Base-by-base conservation (phyloP, 106 monocot genomes). In the Amphibolis antarctica region DNA sequence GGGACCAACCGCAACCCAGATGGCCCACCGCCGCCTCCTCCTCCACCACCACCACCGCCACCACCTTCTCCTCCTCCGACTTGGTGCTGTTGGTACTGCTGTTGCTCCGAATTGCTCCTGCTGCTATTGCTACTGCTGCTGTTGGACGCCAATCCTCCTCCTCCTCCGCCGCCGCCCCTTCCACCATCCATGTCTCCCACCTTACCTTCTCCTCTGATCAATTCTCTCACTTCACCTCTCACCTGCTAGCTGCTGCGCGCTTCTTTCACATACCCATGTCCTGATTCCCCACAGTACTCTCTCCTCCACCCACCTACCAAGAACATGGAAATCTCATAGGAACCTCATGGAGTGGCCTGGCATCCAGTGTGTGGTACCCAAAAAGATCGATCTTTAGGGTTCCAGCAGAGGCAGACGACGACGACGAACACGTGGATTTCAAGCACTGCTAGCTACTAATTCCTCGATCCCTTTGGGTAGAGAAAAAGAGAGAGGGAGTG, bases 61-160 rank as follows among this genome's bases (percentile, higher is more conserved):
- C 30, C 1, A 59, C 73, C 61, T 23, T 67, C 70, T 5, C 73
- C 65, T 19, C 76, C 66, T 9, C 69, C 45, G 3, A n/a, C n/a
- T n/a, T 63, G 66, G n/a, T 76, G 73, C 1, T 74, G 69, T 3
- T 71, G 43, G 21, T 71, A 74, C 1, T 68, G 74, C 45, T 70
- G 72, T 11, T 77, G 80, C 15, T 84, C 77, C 7, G 77, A 77
- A 20, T 74, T 77, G 55, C 75, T 77, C 28, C 72, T 65, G 74
- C 80, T 77, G 57, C 66, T 77, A 53, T 69, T 77, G 64, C 71
- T 79, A 53, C 74, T 84, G 45, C 64, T 65, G 55, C 74, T 80
- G 30, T 66, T 70, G 12, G 78, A 70, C 5, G 63, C 30, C 1
- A 59, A 65, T 3, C 73, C 61, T 23, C 71, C 70, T 5, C 73